phyloP scores from a whole-genome alignment of 1,284 basidiomycete species.

The Rhizopogon parksii region DNA sequence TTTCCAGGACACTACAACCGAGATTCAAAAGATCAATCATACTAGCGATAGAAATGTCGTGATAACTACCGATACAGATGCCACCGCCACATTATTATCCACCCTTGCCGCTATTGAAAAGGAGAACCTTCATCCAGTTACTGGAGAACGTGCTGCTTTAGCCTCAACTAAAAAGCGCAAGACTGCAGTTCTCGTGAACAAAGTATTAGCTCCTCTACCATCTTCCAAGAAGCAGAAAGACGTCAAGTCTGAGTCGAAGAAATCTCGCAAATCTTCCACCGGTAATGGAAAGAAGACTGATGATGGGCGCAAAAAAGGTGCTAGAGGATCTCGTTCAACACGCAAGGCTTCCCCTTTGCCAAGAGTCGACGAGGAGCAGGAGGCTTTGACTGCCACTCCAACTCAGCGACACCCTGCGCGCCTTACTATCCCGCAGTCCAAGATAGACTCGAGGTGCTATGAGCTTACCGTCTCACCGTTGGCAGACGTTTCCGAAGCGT shows the following conservation, averaged over 20 bases:
- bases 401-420: constrained; percentile 23
- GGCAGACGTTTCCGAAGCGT: constrained; percentile 56
- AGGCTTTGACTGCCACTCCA: constrained; percentile 16
- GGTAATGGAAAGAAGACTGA: constrained; percentile 23
- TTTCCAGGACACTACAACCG: constrained; percentile 49
- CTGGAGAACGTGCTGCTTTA: constrained; percentile 50
- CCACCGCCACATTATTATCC: constrained; percentile 28
- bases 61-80: constrained; percentile 22
- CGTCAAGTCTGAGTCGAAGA: constrained; percentile 43
- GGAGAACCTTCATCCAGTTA: constrained; percentile 69
- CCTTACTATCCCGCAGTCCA: constrained; percentile 25
- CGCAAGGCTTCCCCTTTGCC: constrained; percentile 38
- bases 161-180: constrained; percentile 54
- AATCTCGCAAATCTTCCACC: constrained; percentile 41
- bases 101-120: constrained; percentile 48
- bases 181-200: constrained; percentile 49
- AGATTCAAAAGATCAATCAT: constrained; percentile 22
- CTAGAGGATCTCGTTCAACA: constrained; percentile 26
- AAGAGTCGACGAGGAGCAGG: constrained; percentile 39
- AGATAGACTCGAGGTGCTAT: constrained; percentile 51
- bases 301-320: constrained; percentile 25
- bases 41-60: constrained; percentile 14
- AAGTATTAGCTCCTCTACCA: constrained; percentile 34
- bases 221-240: constrained; percentile 42
- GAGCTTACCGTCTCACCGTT: constrained; percentile 58